Base-by-base conservation (phyloP, 2,329 filamentous ascomycete species). In the Verticillium dahliae region DNA sequence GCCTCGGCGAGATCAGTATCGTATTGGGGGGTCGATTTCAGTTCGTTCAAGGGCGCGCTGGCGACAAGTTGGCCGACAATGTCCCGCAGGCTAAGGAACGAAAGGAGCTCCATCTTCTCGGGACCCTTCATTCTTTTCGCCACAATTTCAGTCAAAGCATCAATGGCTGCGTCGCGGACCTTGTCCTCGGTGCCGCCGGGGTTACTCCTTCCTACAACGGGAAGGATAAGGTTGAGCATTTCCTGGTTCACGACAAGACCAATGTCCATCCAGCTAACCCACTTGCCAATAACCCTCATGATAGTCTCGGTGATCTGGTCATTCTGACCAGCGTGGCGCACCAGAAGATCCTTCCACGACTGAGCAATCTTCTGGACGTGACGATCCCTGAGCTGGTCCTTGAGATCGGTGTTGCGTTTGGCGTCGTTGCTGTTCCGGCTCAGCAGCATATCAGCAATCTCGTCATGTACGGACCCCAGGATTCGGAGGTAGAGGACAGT, bases 261-360 rank as follows among this genome's bases (percentile, higher is more conserved):
- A 69, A 99, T 98, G 72, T 98, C 95, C 70, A 96, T 96, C 95
- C 95, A 99, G 82, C 92, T 96, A 63, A 97, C 92, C 94, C 95
- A 99, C 74, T 94, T 95, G 41, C 92, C 92, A 66, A 99, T 87
- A n/a, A 92, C 90, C 75, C 90, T 92, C 60, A 99, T 82, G 68
- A 91, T 93, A 82, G 96, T 88, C 74, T 97, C 92, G 54, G 96
- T 84, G 62, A 98, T 84, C 52, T 78, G 74, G 70, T 92, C 88
- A 67, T 90, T 85, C 62, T 86, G 81, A 70, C 84, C 85, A 67
- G 83, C 81, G 83, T 93, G 98, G 69, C 89, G 86, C 11, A 86
- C 82, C 61, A 99, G 82, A 55, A 99, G 89, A 70, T 96, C 90
- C 74, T 95, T 91, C 95, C 95, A 99, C 4, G 92, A 94, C 63